These are phyloP conservation scores for Yarrowia keelungensis DNA, from an alignment of 805 yeast species.

Conservation along the genomic window DNA sequence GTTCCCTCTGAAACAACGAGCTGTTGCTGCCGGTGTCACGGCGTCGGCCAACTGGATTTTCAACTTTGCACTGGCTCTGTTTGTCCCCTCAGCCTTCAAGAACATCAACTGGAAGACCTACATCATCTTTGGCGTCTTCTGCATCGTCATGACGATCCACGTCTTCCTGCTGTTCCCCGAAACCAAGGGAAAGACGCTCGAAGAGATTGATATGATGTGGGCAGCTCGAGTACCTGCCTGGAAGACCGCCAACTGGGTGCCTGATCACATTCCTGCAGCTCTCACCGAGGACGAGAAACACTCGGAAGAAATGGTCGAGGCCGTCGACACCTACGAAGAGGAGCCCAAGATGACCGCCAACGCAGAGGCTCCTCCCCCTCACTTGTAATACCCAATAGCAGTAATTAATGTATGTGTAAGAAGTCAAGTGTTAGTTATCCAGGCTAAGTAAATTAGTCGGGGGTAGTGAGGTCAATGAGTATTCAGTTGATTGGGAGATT, in stretches of 20 bases:
- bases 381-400: background rate
- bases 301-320: conserved; percentile 2
- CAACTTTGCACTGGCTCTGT: conserved; percentile 64
- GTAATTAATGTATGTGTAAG: background rate
- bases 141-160: conserved; percentile 57
- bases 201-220: conserved; percentile 56
- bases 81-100: conserved; percentile 61
- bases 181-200: conserved; percentile 52
- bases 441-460: no score
- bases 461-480: no score
- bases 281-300: background rate
- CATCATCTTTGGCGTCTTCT: conserved; percentile 63
- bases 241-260: conserved; percentile 64
- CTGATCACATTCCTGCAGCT: conserved; percentile 15
- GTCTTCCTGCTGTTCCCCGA: conserved; percentile 48
- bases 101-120: conserved; percentile 65
- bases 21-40: conserved; percentile 59
- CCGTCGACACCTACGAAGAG: background rate
- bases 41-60: conserved; percentile 52
- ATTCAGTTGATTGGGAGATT: no score
- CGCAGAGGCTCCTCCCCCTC: background rate
- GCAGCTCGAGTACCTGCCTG: conserved; percentile 63
- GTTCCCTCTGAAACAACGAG: conserved; percentile 59
- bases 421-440: no score
- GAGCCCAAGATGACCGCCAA: conserved; percentile 10